A percentile compares a stretch with the other conserved stretches of the same genome.
Conservation (phyloP, 345 rosid genomes). For the Chamaenerion angustifolium region DNA sequence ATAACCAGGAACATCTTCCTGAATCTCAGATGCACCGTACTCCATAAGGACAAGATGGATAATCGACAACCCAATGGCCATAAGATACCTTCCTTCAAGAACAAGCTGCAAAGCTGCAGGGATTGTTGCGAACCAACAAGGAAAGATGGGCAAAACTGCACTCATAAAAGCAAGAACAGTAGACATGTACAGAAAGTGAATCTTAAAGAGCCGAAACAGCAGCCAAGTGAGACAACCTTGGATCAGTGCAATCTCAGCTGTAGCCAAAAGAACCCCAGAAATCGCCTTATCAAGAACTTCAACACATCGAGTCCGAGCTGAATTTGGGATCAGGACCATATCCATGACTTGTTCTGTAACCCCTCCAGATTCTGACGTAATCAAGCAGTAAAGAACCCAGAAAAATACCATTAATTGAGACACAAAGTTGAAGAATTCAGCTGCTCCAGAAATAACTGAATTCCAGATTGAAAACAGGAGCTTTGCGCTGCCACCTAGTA, state of each 20-base stretch:
- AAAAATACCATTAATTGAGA: conserved; percentile 75
- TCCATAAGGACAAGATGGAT: conserved; percentile 71
- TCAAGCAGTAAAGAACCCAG: conserved; percentile 72
- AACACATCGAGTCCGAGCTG: conserved; percentile 60
- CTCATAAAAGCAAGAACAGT: conserved; percentile 71
- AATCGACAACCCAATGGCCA: conserved; percentile 49
- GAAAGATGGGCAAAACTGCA: conserved; percentile 70
- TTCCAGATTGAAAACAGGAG: conserved; percentile 47
- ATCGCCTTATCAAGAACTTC: conserved; percentile 80
- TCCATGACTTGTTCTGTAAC: conserved; percentile 83
- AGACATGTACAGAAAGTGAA: conserved; percentile 81
- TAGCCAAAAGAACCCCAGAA: conserved; percentile 85
- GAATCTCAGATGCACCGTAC: conserved; percentile 78
- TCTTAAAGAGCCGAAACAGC: conserved; percentile 58
- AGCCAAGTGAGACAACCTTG: conserved; percentile 98
- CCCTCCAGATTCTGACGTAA: conserved; percentile 90
- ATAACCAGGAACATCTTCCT: conserved; percentile 82
- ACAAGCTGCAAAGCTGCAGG: conserved; percentile 65
- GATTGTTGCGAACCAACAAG: conserved; percentile 77
- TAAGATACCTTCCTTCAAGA: conserved; percentile 59
- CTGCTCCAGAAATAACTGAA: conserved; percentile 71
- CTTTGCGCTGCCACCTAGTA: conserved; percentile 65
- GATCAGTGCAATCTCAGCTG: conserved; percentile 80
- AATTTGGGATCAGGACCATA: conserved; percentile 60
- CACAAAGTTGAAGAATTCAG: conserved; percentile 81